A percentile compares a stretch with the other conserved stretches of the same genome.
Evolutionary conservation across 768 basidiomycete species (phyloP).

Genomic region (Pisolithus microcarpus): DNA sequence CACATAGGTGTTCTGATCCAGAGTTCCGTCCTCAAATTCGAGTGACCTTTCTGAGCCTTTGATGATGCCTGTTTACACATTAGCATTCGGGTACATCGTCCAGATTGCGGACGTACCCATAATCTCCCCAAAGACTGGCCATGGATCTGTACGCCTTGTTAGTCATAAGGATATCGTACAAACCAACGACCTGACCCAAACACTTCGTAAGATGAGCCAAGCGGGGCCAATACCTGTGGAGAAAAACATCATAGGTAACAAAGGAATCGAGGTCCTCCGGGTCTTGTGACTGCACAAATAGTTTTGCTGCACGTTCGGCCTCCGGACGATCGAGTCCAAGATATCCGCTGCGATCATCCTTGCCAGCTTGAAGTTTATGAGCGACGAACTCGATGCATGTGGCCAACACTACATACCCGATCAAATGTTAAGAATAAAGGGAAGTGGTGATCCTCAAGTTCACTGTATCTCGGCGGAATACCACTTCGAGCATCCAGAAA

Average conservation of each 20-base stretch:
- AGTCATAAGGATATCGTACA: constrained; percentile 1
- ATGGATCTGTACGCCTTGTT: constrained; percentile 38
- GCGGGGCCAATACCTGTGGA: constrained; percentile 46
- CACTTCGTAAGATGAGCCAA: constrained; percentile 30
- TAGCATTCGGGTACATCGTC: neutral
- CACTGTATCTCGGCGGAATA: constrained; percentile 42
- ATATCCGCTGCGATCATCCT: constrained; percentile 7
- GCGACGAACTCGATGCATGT: neutral
- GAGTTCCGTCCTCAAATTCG: constrained; percentile 25
- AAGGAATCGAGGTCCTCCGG: constrained; percentile 45
- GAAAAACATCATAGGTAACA: constrained; percentile 40
- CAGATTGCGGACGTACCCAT: constrained; percentile 38
- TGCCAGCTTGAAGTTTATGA: neutral
- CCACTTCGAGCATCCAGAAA: constrained; percentile 18
- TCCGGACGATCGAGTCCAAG: neutral
- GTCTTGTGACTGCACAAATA: constrained; percentile 40
- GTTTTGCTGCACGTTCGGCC: too few relatives aligned
- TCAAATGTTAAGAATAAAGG: constrained; percentile 61
- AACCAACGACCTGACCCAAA: constrained; percentile 4
- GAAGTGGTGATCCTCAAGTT: constrained; percentile 49
- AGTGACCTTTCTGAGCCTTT: constrained; percentile 58
- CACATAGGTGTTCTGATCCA: constrained; percentile 41
- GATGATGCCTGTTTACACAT: constrained; percentile 41
- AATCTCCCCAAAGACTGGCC: constrained; percentile 57
- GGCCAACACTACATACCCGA: constrained; percentile 32